Evolutionary conservation across 768 basidiomycete genomes (phyloP).

Genomic region (Amanita pseudoporphyria): DNA sequence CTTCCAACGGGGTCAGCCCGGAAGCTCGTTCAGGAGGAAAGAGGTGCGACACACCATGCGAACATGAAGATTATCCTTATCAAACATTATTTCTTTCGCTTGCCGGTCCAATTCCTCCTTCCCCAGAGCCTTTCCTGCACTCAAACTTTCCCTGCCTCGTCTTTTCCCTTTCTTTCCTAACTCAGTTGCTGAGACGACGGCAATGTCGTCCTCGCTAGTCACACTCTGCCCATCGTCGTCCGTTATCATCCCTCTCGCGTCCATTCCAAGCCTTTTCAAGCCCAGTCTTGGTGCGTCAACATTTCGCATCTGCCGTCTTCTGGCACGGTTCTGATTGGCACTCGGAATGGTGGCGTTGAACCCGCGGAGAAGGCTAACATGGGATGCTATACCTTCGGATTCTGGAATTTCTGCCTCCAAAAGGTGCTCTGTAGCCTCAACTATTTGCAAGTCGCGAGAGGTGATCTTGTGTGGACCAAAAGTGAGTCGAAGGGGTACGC

Average conservation of each 20-base stretch:
- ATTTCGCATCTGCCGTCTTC: conserved; percentile 72
- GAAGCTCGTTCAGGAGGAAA: background rate
- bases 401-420: conserved; percentile 67
- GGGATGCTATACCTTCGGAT: conserved; percentile 55
- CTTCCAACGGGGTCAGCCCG: conserved; percentile 29
- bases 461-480: conserved; percentile 61
- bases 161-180: conserved; percentile 35
- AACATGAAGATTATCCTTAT: conserved; percentile 91
- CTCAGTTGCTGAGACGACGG: conserved; percentile 41
- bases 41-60: conserved; percentile 56
- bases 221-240: conserved; percentile 49
- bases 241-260: conserved; percentile 62
- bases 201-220: conserved; percentile 71
- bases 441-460: conserved; percentile 75
- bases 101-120: conserved; percentile 81
- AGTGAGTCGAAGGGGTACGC: conserved; percentile 64
- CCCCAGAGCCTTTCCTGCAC: conserved; percentile 61
- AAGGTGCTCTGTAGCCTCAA: conserved; percentile 74
- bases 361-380: conserved; percentile 78
- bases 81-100: conserved; percentile 74
- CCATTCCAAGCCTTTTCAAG: conserved; percentile 70
- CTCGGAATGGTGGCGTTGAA: conserved; percentile 95
- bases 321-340: conserved; percentile 65
- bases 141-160: conserved; percentile 57
- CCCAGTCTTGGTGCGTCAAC: conserved; percentile 70